These are phyloP conservation scores for Teratosphaeria zuluensis DNA, from an alignment of 2,329 filamentous ascomycete genomes.

Conservation along the genomic window DNA sequence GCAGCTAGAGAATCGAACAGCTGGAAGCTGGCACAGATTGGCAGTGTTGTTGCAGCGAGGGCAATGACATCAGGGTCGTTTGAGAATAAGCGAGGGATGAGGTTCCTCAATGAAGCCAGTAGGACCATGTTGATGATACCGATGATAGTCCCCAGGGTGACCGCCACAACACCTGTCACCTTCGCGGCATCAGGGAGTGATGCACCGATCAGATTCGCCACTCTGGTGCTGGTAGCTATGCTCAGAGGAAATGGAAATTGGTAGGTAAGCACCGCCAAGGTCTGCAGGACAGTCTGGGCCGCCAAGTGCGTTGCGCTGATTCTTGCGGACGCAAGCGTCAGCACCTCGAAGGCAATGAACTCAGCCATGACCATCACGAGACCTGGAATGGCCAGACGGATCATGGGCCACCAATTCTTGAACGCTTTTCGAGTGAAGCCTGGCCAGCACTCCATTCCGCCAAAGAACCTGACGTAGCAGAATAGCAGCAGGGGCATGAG, in stretches of 20 bases:
- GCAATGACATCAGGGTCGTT: slow-evolving; percentile 55
- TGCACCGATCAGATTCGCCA: slow-evolving; percentile 87
- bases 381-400: slow-evolving; percentile 76
- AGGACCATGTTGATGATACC: slow-evolving; percentile 69
- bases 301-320: slow-evolving; percentile 73
- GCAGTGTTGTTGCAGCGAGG: slow-evolving; percentile 59
- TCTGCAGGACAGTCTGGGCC: slow-evolving; percentile 77
- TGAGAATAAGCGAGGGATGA: slow-evolving; percentile 69
- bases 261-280: slow-evolving; percentile 69
- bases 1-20: slow-evolving; percentile 74
- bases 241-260: slow-evolving; percentile 87
- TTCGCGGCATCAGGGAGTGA: slow-evolving; percentile 71
- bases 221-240: slow-evolving; percentile 77
- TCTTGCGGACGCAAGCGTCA: slow-evolving; percentile 73
- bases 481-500: slow-evolving; percentile 64
- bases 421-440: slow-evolving; percentile 63
- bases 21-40: slow-evolving; percentile 79
- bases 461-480: slow-evolving; percentile 62
- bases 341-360: slow-evolving; percentile 74
- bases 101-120: slow-evolving; percentile 57
- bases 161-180: slow-evolving; percentile 66
- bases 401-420: slow-evolving; percentile 72
- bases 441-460: slow-evolving; percentile 69
- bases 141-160: slow-evolving; percentile 58
- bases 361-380: slow-evolving; percentile 92